Evolutionary conservation across 1,284 basidiomycete genomes (phyloP), one percentile per base, ranked within the genome.

Genomic region (Phlebopus sp.): DNA sequence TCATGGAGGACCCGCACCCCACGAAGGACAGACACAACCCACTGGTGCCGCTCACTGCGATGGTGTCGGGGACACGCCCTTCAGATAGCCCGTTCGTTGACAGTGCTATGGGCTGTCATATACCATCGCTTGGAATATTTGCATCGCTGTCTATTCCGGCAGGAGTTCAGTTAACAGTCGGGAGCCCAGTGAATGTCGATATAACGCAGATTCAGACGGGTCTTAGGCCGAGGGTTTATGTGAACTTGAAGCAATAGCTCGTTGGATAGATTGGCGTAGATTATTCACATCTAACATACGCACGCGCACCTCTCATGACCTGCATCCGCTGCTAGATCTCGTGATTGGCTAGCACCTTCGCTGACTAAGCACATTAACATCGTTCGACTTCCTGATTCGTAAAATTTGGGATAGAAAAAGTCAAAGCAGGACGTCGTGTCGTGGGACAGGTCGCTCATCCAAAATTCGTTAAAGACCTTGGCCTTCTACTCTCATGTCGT

Each of bases 1-100:
- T 68, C 43, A 46, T 64, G 15, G 64, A 67, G 37, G 37, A 65
- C 34, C 67, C 64, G 2, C 39, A 51, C 15, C 31, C 54, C 15
- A 17, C 42, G 10, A 15, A 34, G 5, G 59, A 37, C 29, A 58
- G 63, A 14, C 43, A 53, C 5, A 46, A 69, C 44, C 64, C 66
- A 5, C 36, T 65, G 36, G 51, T 30, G 15, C 55, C 38, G 36
- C 32, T 65, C 18, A 52, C 48, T 15, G 63, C 63, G 5, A 64
- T 49, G n/a, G 19, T 65, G 27, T 57, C 60, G 14, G 56, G 52
- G 0, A 38, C 14, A 23, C 51, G 52, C 29, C 51, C 48, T 9
- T 48, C 50, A 31, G 61, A 56, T 10, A 18, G 29, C 39, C 49
- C 45, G 10, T 29, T 29, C 27, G 31, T 15, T 11, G 37, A 46